A percentile compares a stretch with the other conserved stretches of the same genome.
These are phyloP conservation scores for Falciphora oryzae DNA, from an alignment of 2,329 filamentous ascomycete genomes.

Conservation along the genomic window DNA sequence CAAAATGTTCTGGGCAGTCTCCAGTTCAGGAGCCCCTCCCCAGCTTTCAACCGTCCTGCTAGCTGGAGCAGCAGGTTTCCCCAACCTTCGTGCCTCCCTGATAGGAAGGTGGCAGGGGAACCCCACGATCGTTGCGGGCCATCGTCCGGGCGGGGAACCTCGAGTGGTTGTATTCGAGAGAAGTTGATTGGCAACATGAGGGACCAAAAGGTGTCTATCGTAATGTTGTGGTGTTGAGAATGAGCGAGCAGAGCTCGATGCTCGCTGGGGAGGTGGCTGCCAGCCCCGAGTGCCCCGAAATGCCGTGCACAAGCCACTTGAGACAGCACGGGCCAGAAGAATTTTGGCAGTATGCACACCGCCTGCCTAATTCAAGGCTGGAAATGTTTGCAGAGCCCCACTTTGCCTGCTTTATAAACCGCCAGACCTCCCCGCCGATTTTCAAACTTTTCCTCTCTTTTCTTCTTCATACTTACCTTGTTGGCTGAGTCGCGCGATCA, in stretches of 20 bases:
- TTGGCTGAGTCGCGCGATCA: constrained; percentile 36
- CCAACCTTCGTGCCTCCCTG: background rate
- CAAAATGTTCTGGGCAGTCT: background rate
- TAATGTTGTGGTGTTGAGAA: background rate
- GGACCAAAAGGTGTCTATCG: background rate
- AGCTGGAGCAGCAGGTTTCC: too few relatives aligned
- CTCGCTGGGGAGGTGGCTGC: background rate
- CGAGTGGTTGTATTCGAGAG: background rate
- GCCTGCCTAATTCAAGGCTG: background rate
- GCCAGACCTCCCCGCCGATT: background rate
- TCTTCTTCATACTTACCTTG: constrained; percentile 37
- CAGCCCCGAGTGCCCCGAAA: background rate
- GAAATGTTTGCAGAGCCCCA: background rate
- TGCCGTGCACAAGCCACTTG: too few relatives aligned
- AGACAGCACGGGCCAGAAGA: too few relatives aligned
- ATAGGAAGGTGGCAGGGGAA: background rate
- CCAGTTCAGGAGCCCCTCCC: too few relatives aligned
- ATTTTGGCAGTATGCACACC: background rate
- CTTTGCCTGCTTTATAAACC: background rate
- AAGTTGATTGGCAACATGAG: background rate
- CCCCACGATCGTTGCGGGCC: background rate
- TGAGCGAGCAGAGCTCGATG: background rate
- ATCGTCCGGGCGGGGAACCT: background rate
- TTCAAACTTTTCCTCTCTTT: constrained; percentile 1
- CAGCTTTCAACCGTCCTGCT: background rate